Evolutionary conservation across 257 asterid species (phyloP), one percentile per base, ranked within the genome.

Genomic region (Solanum chmielewskii): DNA sequence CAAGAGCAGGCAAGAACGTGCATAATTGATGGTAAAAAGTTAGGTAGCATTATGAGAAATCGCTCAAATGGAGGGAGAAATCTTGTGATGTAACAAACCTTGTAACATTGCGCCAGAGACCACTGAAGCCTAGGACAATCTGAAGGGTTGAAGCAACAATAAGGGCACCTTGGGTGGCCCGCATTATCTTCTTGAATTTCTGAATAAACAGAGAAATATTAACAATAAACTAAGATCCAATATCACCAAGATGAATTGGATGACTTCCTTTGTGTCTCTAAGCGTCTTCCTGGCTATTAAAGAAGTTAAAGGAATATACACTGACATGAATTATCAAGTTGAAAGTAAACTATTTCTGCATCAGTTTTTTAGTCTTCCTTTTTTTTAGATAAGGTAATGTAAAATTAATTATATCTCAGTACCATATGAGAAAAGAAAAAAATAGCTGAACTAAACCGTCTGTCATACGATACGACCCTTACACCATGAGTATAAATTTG

Each of bases 111-210:
- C 92, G 92, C 92, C 92, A 90, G 25, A 90, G 92, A 62, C 92
- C 92, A 81, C 92, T 90, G 86, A 90, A 90, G 23, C 92, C 92
- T 5, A 90, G 90, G 84, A 88, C 92, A 77, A 90, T 90, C 85
- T 90, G 91, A 68, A 90, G 73, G 27, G 92, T 90, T 7, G 92
- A 90, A 74, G 92, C 92, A 88, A 90, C 73, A 37, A 90, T 90
- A 64, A 88, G 81, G 18, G 92, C 90, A 81, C 92, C 92, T 75
- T 90, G 92, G 35, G 91, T 90, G 56, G 92, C 92, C 62, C 92
- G 87, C 91, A 90, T 90, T 86, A 86, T 75, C 89, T 90, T 90
- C 88, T 88, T 90, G 87, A 90, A 90, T 87, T 85, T 90, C 92
- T 90, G 88, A 56, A 60, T 49, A 82, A 76, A 49, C 42, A 81